Base-by-base conservation (phyloP, 805 yeast genomes). In the Suhomyces sp. region DNA sequence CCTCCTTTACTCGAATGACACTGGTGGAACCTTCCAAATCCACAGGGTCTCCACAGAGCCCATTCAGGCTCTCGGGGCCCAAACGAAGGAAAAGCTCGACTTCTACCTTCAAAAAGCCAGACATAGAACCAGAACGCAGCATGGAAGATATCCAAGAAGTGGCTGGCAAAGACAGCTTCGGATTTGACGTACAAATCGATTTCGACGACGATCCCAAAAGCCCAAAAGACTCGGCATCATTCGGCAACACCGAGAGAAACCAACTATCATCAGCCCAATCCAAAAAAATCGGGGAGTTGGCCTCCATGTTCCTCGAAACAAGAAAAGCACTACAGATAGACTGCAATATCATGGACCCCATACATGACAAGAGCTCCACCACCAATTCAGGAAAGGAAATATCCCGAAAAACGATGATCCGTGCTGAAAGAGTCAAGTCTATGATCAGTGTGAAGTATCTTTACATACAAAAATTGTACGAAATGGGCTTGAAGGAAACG, bases 381-480 rank as follows among this genome's bases (percentile, higher is more conserved):
- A 26, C 28, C 14, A 33, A 26, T 25, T 22, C 13, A 36, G 45
- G 24, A 20, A 33, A 29, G n/a, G 35, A 27, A 7, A 47, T 63
- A 1, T 59, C 76, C 4, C 58, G 60, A 17, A 48, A 63, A 4
- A 63, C 77, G 0, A 44, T 65, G 9, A 55, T 63, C 16, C 49
- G 82, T 33, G 79, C 77, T 0, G 78, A 74, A 33, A 65, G 65
- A 37, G 78, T 76, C 12, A 68, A 70, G 37, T 50, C 66, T 9
- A 61, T 70, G 47, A 41, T 81, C 7, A 75, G 72, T 19, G 58
- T 70, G 39, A 77, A 74, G 49, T 80, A 77, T 48, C 53, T 61
- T 11, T 61, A 69, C 33, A 41, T 79, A 19, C 77, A 72, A 43
- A 57, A 71, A 38, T 59, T 63, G 17, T 60, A 68, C 22, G 56